Conservation (phyloP, 257 asterid genomes). For the Fraxinus excelsior region DNA sequence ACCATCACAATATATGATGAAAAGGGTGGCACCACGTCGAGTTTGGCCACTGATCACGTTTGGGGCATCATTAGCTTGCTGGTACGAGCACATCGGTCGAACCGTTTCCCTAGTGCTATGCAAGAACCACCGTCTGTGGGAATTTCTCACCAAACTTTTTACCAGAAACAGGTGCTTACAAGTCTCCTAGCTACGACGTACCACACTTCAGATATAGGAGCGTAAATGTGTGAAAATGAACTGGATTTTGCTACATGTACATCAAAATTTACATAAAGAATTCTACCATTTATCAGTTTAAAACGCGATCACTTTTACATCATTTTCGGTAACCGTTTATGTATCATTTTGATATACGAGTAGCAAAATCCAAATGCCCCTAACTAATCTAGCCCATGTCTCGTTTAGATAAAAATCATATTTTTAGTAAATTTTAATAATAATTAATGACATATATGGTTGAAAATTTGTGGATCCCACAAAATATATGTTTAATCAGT, state of each 20-base stretch:
- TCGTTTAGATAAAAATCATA: too few relatives aligned
- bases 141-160: conserved; percentile 71
- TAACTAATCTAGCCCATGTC: too few relatives aligned
- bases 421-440: too few relatives aligned
- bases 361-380: neutral
- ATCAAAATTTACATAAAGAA: too few relatives aligned
- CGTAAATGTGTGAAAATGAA: neutral
- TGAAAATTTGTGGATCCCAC: too few relatives aligned
- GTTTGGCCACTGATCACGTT: conserved; percentile 82
- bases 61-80: conserved; percentile 85
- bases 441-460: too few relatives aligned
- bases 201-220: neutral
- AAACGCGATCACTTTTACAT: too few relatives aligned
- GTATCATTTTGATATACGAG: too few relatives aligned
- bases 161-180: conserved; percentile 74
- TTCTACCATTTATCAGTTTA: too few relatives aligned
- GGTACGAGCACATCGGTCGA: conserved; percentile 93
- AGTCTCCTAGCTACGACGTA: neutral
- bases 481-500: too few relatives aligned
- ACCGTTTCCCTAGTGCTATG: conserved; percentile 74
- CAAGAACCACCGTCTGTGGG: conserved; percentile 94
- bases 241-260: too few relatives aligned
- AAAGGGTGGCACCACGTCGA: conserved; percentile 81
- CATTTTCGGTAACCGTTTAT: too few relatives aligned
- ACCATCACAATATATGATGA: conserved; percentile 79